Base-by-base conservation (phyloP, 1,284 basidiomycete species). In the Omphalotus olearius region DNA sequence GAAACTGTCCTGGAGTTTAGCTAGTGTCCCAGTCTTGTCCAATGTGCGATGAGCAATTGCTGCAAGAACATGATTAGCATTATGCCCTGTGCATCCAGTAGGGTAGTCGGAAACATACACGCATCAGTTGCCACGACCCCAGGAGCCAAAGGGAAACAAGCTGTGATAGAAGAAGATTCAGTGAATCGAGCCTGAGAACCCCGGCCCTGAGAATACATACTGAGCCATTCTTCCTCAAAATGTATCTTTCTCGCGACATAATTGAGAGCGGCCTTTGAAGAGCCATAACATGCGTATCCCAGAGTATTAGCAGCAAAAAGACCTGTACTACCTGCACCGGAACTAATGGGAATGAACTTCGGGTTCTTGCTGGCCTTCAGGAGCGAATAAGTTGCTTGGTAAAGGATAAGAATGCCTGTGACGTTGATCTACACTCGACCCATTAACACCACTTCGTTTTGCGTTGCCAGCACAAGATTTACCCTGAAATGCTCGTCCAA, bases 151-250 rank as follows among this genome's bases (percentile, higher is more conserved):
- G 30, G 30, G 30, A 33, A 33, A 33, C 4, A 9, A 13, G 9
- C 30, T 33, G 7, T 4, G 13, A 33, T 10, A 2, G 30, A 13
- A 33, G 3, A 33, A 2, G 7, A 13, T 33, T 33, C 9, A 33
- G 30, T 33, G 2, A 13, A 33, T 9, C 7, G 4, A 33, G 9
- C 13, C n/a, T 9, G 6, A 39, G 23, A 2, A 54, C 51, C n/a
- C n/a, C n/a, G n/a, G n/a, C n/a, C n/a, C n/a, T n/a, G n/a, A n/a
- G 13, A 44, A 39, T 16, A 25, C 54, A 52, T 52, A 33, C 30
- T 7, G 3, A 58, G 36, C 57, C 53, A 56, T 14, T 58, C 57
- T 17, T 58, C 56, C 38, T 58, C 55, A 28, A 49, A 56, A 35
- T 56, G 57, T 17, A 56, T 53, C 44, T 49, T 56, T 6, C 57